phyloP scores from a whole-genome alignment of 2,329 filamentous ascomycete species.

The Scedosporium apiospermum region DNA sequence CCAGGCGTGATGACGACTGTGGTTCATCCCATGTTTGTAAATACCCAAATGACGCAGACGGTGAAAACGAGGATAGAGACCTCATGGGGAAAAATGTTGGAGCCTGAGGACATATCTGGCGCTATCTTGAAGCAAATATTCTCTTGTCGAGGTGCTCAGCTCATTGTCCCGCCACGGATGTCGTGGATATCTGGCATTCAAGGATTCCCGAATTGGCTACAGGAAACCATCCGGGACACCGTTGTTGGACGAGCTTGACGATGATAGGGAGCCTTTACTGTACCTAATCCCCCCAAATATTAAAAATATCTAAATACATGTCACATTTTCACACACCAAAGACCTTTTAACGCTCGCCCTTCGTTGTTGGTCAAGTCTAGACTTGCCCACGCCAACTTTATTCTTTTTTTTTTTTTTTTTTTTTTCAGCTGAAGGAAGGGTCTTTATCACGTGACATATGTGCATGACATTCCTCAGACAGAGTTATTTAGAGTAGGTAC shows the following conservation, averaged over 20 bases:
- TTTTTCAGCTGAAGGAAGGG: too few relatives aligned
- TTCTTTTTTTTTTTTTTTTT: too few relatives aligned
- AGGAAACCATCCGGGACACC: neutral
- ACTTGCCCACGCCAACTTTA: too few relatives aligned
- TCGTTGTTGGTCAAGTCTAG: too few relatives aligned
- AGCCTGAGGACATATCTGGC: conserved; percentile 17
- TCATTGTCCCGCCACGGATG: neutral
- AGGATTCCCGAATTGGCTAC: neutral
- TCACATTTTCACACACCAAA: too few relatives aligned
- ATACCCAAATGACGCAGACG: neutral
- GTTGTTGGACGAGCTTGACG: neutral
- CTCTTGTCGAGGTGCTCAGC: conserved; percentile 5
- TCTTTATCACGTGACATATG: too few relatives aligned
- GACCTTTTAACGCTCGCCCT: too few relatives aligned
- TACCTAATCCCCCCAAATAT: too few relatives aligned
- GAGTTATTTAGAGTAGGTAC: too few relatives aligned
- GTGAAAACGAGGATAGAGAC: neutral
- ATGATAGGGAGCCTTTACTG: too few relatives aligned
- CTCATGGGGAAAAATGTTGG: neutral
- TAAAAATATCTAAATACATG: too few relatives aligned
- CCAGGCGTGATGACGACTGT: conserved; percentile 55
- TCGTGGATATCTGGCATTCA: neutral
- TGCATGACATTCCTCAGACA: too few relatives aligned
- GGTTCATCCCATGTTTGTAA: conserved; percentile 40
- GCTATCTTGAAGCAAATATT: conserved; percentile 11